Evolutionary conservation across 1,139 yeast species (phyloP), one percentile per base, ranked within the genome.

Genomic region (Geotrichum europaeum): DNA sequence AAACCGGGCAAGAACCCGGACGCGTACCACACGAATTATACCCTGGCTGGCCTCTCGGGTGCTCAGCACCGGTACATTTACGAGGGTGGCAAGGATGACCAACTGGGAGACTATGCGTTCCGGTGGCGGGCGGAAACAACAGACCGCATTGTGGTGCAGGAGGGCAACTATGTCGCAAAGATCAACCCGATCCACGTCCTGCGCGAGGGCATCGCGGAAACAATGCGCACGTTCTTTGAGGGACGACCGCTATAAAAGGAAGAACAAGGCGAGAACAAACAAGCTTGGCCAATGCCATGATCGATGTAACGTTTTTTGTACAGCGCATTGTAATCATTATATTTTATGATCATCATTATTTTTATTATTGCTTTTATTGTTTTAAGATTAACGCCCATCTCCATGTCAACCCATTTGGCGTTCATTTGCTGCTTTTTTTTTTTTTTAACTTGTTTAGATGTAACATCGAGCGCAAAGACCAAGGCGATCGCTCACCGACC

Each of bases 11-110:
- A 82, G 65, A 69, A 75, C 12, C 84, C 95, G 0, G 99, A 94
- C 71, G 87, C 86, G 59, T 95, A 94, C 72, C 99, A 94, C 70
- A 86, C 97, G 1, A 91, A 92, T 71, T 95, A 94, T 70, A 84
- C 86, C 0, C 75, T 92, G 2, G 76, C 87, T 60, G 99, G 99
- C 0, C 75, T 94, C 49, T 83, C 96, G 52, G 78, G 84, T 50
- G 79, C 87, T 5, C 94, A 89, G 66, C 79, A 85, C 67, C 63
- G 70, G n/a, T 84, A 80, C 68, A 52, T 60, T 1, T 71, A 75
- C 53, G 67, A 65, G n/a, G 67, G 66, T 1, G 66, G 67, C 2
- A 66, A 69, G 30, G 69, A 71, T 24, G 64, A 63, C 43, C 62
- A 63, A 32, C 62, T 66, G 20, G 71, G 70, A 18, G 68, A 65